phyloP scores from a whole-genome alignment of 2,329 filamentous ascomycete genomes.

The Aotearoamyces nothofagi region DNA sequence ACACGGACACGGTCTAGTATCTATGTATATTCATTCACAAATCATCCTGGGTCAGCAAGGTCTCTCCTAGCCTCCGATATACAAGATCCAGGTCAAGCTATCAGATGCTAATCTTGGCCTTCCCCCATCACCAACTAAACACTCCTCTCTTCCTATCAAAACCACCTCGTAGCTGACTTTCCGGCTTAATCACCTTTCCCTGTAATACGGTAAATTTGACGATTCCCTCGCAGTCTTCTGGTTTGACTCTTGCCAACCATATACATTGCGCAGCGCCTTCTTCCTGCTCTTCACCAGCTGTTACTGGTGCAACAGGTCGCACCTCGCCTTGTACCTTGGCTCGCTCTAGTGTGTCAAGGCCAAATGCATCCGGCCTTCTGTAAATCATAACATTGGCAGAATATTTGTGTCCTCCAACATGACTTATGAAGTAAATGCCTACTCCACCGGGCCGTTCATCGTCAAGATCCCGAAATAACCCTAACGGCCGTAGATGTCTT shows the following conservation, averaged over 20 bases:
- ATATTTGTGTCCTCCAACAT: slow-evolving; percentile 95
- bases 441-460: slow-evolving; percentile 85
- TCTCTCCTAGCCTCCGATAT: no score
- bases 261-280: slow-evolving; percentile 73
- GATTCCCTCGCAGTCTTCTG: slow-evolving; percentile 87
- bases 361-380: slow-evolving; percentile 30
- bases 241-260: slow-evolving; percentile 73
- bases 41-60: no score
- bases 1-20: no score
- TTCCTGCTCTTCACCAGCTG: slow-evolving; percentile 19
- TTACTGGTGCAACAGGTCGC: slow-evolving; percentile 14
- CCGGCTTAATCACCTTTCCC: slow-evolving; percentile 87
- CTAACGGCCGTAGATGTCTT: slow-evolving; percentile 70
- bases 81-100: no score
- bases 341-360: slow-evolving; percentile 15
- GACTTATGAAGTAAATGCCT: slow-evolving; percentile 90
- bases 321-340: slow-evolving; percentile 19
- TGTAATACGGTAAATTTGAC: slow-evolving; percentile 79
- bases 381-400: slow-evolving; percentile 91
- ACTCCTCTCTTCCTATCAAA: slow-evolving; percentile 73
- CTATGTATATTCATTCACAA: no score
- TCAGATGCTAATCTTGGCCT: no score
- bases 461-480: slow-evolving; percentile 72
- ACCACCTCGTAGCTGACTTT: slow-evolving; percentile 70
- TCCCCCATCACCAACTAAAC: slow-evolving; percentile 75